Percentiles rank a stretch among this genome's conserved stretches.
Conservation (phyloP, 225 moss, liverwort and hornwort species). For the Rhytidiadelphus loreus region DNA sequence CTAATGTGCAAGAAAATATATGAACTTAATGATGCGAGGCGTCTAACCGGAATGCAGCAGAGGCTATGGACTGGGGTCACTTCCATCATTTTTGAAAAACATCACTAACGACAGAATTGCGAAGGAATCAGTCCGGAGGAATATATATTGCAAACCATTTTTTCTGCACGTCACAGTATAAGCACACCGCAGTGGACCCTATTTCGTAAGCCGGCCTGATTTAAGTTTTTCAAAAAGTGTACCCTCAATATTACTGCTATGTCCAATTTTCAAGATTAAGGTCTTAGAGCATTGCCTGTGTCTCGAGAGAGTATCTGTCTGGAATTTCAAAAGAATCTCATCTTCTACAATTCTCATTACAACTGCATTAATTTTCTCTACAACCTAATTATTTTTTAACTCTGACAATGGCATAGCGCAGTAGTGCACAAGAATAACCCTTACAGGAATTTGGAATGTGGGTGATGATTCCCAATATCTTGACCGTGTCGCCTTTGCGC, state of each 20-base stretch:
- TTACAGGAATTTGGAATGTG: slow-evolving; percentile 33
- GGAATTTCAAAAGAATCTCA: background rate
- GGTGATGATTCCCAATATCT: slow-evolving; percentile 35
- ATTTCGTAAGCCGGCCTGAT: background rate
- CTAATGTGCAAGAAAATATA: background rate
- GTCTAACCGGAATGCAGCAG: background rate
- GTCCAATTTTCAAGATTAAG: background rate
- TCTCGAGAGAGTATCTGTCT: background rate
- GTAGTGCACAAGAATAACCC: background rate
- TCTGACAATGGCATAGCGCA: background rate
- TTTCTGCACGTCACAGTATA: background rate
- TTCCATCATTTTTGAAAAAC: background rate
- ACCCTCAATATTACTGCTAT: background rate
- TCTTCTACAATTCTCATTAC: background rate
- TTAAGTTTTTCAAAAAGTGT: background rate
- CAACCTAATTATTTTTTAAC: too few relatives aligned
- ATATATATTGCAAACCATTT: background rate
- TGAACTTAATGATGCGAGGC: background rate
- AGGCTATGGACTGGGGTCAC: background rate
- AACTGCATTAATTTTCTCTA: background rate
- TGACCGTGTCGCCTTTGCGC: slow-evolving; percentile 30
- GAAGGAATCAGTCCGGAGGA: background rate
- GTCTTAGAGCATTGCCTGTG: background rate
- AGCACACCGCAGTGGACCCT: background rate
- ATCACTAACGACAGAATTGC: background rate